Evolutionary conservation across 441 rosid species (phyloP), one percentile per base, ranked within the genome.

Genomic region (Gossypium davidsonii): DNA sequence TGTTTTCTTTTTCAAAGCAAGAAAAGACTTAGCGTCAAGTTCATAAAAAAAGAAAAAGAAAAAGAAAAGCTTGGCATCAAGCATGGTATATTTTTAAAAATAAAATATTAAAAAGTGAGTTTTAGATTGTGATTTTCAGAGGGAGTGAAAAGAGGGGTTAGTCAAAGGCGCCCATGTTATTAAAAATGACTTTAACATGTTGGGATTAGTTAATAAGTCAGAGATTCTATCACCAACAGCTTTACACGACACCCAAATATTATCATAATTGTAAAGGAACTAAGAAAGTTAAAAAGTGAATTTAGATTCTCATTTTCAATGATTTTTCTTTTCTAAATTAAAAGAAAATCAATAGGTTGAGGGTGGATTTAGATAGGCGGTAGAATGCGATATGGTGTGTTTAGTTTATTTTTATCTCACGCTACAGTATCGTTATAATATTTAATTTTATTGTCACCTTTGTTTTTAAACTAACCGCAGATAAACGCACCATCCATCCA

Each of bases 321-420:
- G 6, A 4, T 28, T 4, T 4, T 31, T 28, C 23, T 31, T 28
- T 3, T 28, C 31, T 28, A 28, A 28, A 28, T 28, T 28, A 28
- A 28, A 28, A 28, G 31, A 28, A 28, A 28, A 28, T 0, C 0
- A 26, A 26, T 26, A 26, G 4, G 3, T 26, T 26, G 1, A 28
- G 0, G 0, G 34, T 0, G 0, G 0, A 0, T 4, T 31, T 31
- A 1, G 1, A 5, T 31, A 1, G 6, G 0, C 0, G 6, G 6
- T 31, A 28, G 0, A 1, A 3, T 28, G 0, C 6, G 6, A 1
- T 4, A 1, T 4, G 0, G 5, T 26, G 3, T 0, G 34, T 4
- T 28, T 28, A 28, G 34, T 0, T 28, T 4, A 28, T 4, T 28
- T 28, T 28, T 28, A 4, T 28, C 5, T 28, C 0, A 28, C 6